Conservation (phyloP, 257 asterid species). For the Misopates orontium region DNA sequence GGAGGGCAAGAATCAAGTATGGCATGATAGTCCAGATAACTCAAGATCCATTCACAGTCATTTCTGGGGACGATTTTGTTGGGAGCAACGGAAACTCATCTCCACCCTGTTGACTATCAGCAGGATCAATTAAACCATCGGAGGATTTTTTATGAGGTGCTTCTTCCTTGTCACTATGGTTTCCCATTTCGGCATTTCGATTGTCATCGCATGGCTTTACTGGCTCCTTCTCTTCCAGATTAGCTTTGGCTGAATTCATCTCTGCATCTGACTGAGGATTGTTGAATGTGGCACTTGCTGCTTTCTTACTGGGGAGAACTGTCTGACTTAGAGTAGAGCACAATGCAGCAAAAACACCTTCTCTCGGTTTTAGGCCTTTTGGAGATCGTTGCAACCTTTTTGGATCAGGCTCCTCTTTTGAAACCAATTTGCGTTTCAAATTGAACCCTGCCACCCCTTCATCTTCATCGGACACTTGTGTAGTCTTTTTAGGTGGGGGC, state of each 20-base stretch:
- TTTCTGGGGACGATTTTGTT: conserved; percentile 73
- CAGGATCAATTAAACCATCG: conserved; percentile 43
- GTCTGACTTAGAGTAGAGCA: conserved; percentile 68
- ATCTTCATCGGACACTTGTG: conserved; percentile 57
- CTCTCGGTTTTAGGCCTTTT: conserved; percentile 67
- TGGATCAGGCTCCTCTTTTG: conserved; percentile 67
- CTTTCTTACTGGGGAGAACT: conserved; percentile 59
- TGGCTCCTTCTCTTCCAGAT: conserved; percentile 37
- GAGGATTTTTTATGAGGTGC: conserved; percentile 41
- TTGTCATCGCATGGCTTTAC: conserved; percentile 27
- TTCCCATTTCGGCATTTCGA: conserved; percentile 36
- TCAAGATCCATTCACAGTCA: conserved; percentile 88
- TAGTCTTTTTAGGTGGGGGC: conserved; percentile 73
- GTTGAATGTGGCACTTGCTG: conserved; percentile 32
- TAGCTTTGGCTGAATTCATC: conserved; percentile 33
- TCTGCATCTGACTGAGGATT: conserved; percentile 31
- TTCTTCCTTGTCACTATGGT: conserved; percentile 37
- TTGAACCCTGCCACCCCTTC: conserved; percentile 52
- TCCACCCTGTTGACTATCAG: conserved; percentile 45
- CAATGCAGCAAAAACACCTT: conserved; percentile 69
- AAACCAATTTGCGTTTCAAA: conserved; percentile 67
- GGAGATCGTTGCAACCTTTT: conserved; percentile 62
- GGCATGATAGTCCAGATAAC: conserved; percentile 20
- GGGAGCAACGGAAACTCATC: conserved; percentile 56
- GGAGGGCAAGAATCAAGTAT: conserved; percentile 19